Evolutionary conservation across 306 rosid genomes (phyloP).

Genomic region (Castanea mollissima): DNA sequence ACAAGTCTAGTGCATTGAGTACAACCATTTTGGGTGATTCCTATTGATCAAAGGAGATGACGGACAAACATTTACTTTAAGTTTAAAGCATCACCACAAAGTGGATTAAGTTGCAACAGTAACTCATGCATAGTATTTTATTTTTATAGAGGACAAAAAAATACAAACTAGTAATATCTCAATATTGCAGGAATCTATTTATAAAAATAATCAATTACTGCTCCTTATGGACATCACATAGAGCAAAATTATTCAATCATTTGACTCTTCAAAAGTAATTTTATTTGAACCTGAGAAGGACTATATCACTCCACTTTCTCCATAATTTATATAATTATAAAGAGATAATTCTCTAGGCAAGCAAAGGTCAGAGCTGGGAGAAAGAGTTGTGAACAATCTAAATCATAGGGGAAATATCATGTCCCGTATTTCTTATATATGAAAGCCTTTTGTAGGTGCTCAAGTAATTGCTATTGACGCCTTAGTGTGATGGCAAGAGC

Average conservation of each 20-base stretch:
- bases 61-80: not conserved
- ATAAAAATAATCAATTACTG: too few relatives aligned
- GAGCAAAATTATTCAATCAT: too few relatives aligned
- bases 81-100: not conserved
- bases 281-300: too few relatives aligned
- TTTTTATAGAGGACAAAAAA: not conserved
- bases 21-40: not conserved
- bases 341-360: not conserved
- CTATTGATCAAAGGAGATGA: too few relatives aligned
- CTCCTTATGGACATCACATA: too few relatives aligned
- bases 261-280: too few relatives aligned
- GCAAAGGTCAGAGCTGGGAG: not conserved
- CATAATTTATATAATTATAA: too few relatives aligned
- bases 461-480: not conserved
- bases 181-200: too few relatives aligned
- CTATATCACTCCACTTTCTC: too few relatives aligned
- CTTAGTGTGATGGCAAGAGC: too few relatives aligned
- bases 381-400: not conserved
- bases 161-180: not conserved
- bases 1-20: too few relatives aligned
- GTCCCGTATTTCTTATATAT: not conserved
- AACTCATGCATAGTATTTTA: not conserved
- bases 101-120: not conserved
- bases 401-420: not conserved
- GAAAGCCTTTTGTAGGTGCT: not conserved